Evolutionary conservation across 108 stramenopile genomes (phyloP), one percentile per base, ranked within the genome.

Genomic region (Skeletonema tropicum): DNA sequence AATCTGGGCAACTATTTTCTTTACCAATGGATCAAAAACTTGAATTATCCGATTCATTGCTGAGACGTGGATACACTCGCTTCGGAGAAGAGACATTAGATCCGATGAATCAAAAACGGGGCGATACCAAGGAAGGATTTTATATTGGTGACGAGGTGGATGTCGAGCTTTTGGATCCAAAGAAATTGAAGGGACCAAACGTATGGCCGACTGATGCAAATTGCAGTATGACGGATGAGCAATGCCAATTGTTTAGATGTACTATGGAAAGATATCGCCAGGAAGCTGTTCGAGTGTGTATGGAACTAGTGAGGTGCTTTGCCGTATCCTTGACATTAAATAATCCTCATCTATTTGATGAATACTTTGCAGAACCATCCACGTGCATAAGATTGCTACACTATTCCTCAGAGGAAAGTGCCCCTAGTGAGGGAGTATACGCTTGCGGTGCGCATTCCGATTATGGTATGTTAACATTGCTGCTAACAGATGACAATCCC

Each of bases 71-170:
- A n/a, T 89, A 91, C 64, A 87, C 86, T 3, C 79, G 77, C 11
- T 81, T 89, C 60, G 82, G 77, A 39, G 86, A 91, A 65, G 90
- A 91, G 69, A 91, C 82, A 30, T 70, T 89, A 36, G 86, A 87
- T 69, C 87, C 74, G 19, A 9, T 15, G 1, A 26, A 55, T 23
- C 79, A 85, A 35, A 60, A 32, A 19, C 49, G 73, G 33, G 88
- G 87, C 3, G 92, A 89, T 70, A 87, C 89, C 23, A 89, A 94
- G 80, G 93, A 94, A 68, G 89, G 93, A 9, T 94, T 77, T 71
- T 94, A 94, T 60, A 80, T 94, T 12, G 86, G 77, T 25, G 72
- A 73, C 19, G 88, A 93, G 26, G 73, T 93, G 3, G 70, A 76
- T 7, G 31, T 36, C 17, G 71, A 72, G 25, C 70, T 83, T 19